Base-by-base conservation (phyloP, 2,329 filamentous ascomycete genomes). In the Orbilia brochopaga region DNA sequence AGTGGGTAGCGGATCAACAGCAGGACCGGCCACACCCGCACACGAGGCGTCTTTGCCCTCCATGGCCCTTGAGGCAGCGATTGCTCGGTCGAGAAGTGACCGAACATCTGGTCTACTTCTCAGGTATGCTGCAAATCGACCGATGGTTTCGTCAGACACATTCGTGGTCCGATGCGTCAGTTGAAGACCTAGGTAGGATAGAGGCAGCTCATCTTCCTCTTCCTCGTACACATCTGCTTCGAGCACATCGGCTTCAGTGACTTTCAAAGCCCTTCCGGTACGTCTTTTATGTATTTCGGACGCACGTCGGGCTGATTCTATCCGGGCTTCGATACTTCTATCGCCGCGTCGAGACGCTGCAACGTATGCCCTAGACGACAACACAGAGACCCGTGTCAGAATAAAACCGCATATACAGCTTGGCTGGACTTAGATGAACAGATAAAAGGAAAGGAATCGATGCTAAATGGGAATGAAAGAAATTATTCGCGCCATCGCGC, bases 141-240 rank as follows among this genome's bases (percentile, higher is more conserved):
- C 82, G 77, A 88, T 88, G 78, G 89, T 84, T 70, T 86, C 84
- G 24, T 83, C 79, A 1, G 85, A 86, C 15, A 81, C 81, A 1
- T 85, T 88, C 74, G 86, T 83, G 67, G 90, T 80, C 75, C 88
- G 84, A 1, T 85, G 83, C 13, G 85, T 86, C 32, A 91, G 81
- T 13, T 86, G 82, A 66, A 86, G 4, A 8, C 27, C 27, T 8
- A 32, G 83, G 77, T 87, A 90, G 60, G 87, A 86, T 70, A 86
- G 83, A 0, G 88, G 87, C 23, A 90, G 78, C 64, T 92, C 90
- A 75, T 96, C 90, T 59, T 96, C 92, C 77, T 96, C 90, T 79
- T 96, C 92, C 77, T 96, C 92, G 78, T 97, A 97, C 91, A 96
- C 96, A 79, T 95, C 91, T 79, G 96, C 92, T 74, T 91, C 92